These are phyloP conservation scores for Blastomyces parvus DNA, from an alignment of 2,329 filamentous ascomycete species.

Conservation along the genomic window DNA sequence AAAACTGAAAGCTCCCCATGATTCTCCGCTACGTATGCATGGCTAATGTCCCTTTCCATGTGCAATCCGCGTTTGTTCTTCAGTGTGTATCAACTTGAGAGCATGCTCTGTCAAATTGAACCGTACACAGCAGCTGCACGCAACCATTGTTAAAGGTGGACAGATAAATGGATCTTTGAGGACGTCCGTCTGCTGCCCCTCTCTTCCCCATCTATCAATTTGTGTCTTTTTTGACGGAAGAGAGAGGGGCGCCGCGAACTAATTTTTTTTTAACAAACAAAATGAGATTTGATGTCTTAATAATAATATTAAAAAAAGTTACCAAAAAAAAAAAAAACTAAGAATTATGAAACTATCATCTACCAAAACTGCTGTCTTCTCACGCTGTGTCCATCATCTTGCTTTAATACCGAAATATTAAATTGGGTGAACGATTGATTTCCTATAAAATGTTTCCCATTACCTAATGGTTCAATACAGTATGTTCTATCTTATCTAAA, in stretches of 20 bases:
- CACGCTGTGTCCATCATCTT: background rate
- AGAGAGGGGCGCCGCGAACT: background rate
- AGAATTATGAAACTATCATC: background rate
- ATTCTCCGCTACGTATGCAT: background rate
- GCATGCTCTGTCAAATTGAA: background rate
- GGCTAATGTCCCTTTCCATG: background rate
- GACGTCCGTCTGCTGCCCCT: background rate
- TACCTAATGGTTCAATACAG: too few species aligned
- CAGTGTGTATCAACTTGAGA: background rate
- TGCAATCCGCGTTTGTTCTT: constrained; percentile 14
- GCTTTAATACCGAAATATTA: too few species aligned
- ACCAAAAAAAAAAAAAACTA: background rate
- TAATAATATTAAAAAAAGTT: background rate
- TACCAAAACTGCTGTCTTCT: background rate
- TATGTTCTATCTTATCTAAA: too few species aligned
- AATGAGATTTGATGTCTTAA: background rate
- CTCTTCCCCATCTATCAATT: background rate
- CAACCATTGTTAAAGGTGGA: background rate
- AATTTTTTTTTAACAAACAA: too few species aligned
- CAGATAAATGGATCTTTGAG: background rate
- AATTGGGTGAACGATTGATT: too few species aligned
- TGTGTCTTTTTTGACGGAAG: background rate
- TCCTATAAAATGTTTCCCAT: too few species aligned
- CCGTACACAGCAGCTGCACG: background rate
- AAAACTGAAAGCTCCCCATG: constrained; percentile 2